These are phyloP conservation scores for Pleurotus giganteus DNA, from an alignment of 768 basidiomycete species.

Conservation along the genomic window DNA sequence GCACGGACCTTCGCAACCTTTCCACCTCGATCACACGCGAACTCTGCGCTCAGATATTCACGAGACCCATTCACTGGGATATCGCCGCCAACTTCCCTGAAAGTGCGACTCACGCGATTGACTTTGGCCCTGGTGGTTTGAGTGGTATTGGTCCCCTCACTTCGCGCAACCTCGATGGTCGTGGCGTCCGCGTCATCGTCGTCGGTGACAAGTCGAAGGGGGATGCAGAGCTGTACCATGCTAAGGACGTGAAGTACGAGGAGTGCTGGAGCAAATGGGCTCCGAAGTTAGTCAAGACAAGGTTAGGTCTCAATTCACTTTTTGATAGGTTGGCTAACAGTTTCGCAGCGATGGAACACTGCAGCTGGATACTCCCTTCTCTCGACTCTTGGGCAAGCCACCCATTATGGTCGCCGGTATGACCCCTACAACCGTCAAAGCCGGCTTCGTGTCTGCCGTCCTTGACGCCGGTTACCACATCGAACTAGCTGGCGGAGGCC, in stretches of 20 bases:
- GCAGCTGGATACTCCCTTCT: constrained; percentile 95
- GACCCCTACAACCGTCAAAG: constrained; percentile 97
- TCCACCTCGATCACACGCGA: constrained; percentile 79
- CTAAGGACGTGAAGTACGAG: constrained; percentile 66
- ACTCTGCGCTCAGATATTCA: constrained; percentile 92
- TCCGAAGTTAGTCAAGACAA: constrained; percentile 84
- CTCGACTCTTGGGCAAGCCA: constrained; percentile 91
- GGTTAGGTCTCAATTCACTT: constrained; percentile 46
- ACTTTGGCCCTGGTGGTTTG: constrained; percentile 94
- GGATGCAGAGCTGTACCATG: constrained; percentile 80
- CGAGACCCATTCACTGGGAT: constrained; percentile 88
- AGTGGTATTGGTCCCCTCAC: constrained; percentile 93
- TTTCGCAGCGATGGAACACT: constrained; percentile 78
- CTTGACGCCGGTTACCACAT: constrained; percentile 94
- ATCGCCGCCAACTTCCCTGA: constrained; percentile 89
- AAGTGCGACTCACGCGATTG: constrained; percentile 89
- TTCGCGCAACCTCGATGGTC: constrained; percentile 87
- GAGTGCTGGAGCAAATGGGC: constrained; percentile 89
- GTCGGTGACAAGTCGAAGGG: constrained; percentile 90
- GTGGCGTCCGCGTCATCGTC: constrained; percentile 88
- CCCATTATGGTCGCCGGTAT: constrained; percentile 99
- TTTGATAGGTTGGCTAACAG: constrained; percentile 11
- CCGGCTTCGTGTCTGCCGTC: constrained; percentile 91
- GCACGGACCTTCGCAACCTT: constrained; percentile 76
- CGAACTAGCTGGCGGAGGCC: constrained; percentile 96